Conservation (phyloP, 1,284 basidiomycete species). For the Moniliophthora roreri region DNA sequence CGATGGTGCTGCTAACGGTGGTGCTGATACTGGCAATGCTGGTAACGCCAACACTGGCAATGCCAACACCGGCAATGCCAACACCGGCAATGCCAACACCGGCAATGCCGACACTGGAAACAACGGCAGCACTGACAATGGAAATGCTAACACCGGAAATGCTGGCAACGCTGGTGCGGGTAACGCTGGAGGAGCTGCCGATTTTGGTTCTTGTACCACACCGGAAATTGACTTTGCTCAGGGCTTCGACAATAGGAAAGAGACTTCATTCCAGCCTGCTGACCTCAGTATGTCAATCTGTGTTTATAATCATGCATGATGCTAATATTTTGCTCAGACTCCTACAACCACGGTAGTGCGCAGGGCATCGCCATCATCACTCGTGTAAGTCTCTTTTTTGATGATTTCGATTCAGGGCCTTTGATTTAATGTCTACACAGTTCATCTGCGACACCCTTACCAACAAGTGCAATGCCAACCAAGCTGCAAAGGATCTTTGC, state of each 20-base stretch:
- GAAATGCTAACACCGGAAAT: conserved; percentile 9
- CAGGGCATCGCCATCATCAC: conserved; percentile 53
- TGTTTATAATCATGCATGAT: conserved; percentile 1
- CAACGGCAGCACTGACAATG: conserved; percentile 10
- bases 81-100: neutral
- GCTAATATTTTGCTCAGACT: conserved; percentile 27
- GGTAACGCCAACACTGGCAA: no score
- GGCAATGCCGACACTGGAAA: conserved; percentile 7
- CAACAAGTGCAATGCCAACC: conserved; percentile 50
- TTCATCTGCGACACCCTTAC: conserved; percentile 56
- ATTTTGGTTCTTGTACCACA: conserved; percentile 48
- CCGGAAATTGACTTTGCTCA: conserved; percentile 52
- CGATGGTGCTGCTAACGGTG: neutral
- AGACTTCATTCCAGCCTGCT: conserved; percentile 53
- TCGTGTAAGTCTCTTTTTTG: no score
- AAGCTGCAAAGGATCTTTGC: conserved; percentile 41
- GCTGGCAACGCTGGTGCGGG: conserved; percentile 19
- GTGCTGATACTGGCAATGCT: neutral
- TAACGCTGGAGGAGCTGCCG: conserved; percentile 25
- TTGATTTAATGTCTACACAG: conserved; percentile 20
- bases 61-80: no score
- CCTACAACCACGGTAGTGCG: conserved; percentile 53
- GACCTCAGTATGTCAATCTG: conserved; percentile 34
- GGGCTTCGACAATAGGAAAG: conserved; percentile 51
- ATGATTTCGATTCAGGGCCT: no score